Percentiles rank a stretch among this genome's conserved stretches.
These are phyloP conservation scores for Oryza meyeriana DNA, from an alignment of 176 grass and related monocot genomes.

Conservation along the genomic window DNA sequence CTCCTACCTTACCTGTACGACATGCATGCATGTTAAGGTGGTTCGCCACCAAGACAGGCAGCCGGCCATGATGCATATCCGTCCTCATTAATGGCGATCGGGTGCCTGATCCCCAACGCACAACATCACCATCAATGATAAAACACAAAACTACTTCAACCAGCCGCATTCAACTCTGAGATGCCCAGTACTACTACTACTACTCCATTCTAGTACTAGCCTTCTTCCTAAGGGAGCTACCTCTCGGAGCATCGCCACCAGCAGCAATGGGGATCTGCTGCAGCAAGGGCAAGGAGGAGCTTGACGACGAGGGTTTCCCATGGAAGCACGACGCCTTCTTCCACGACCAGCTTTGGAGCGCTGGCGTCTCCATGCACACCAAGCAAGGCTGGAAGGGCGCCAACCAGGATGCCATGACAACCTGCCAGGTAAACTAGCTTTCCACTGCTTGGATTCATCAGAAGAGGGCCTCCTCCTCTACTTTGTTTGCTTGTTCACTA, in stretches of 20 bases:
- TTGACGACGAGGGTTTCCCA: slow-evolving; percentile 35
- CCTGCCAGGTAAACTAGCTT: slow-evolving; percentile 54
- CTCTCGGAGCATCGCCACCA: neutral
- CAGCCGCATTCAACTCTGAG: slow-evolving; percentile 22
- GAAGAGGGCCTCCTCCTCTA: neutral
- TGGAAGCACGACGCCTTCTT: slow-evolving; percentile 46
- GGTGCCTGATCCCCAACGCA: neutral
- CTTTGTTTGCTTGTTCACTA: neutral
- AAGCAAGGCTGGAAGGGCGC: slow-evolving; percentile 90
- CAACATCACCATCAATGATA: neutral
- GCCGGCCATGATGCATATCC: neutral
- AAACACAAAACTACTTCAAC: neutral
- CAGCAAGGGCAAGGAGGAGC: slow-evolving; percentile 42
- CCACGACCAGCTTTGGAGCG: slow-evolving; percentile 36
- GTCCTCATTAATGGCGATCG: slow-evolving; percentile 10
- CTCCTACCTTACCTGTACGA: neutral
- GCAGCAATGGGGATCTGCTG: slow-evolving; percentile 85
- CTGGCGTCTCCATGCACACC: slow-evolving; percentile 67
- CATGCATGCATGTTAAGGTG: neutral
- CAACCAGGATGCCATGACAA: slow-evolving; percentile 93
- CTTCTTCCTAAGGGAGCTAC: neutral
- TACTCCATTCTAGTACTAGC: neutral
- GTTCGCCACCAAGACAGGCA: too few relatives aligned
- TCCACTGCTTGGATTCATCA: neutral
- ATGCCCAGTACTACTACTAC: neutral